These are phyloP conservation scores for Neurospora terricola DNA, from an alignment of 495 filamentous ascomycete species.

Conservation along the genomic window DNA sequence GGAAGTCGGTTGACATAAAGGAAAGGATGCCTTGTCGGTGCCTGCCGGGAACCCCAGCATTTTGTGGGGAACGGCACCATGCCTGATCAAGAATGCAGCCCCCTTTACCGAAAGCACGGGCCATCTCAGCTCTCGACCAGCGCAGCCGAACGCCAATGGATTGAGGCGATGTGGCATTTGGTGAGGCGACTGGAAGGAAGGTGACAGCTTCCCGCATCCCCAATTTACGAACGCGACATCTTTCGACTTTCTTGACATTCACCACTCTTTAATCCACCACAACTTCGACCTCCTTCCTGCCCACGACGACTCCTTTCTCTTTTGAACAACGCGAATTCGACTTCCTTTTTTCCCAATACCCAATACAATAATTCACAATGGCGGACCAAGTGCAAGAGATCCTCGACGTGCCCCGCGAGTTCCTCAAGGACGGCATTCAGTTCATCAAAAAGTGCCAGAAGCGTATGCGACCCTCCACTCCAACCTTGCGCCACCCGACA, in stretches of 20 bases:
- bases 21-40: not conserved
- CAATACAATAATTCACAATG: constrained; percentile 33
- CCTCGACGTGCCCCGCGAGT: constrained; percentile 72
- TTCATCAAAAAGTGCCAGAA: constrained; percentile 82
- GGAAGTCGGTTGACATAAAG: not conserved
- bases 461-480: constrained; percentile 41
- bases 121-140: not conserved
- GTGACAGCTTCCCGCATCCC: not conserved
- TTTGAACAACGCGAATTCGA: not conserved
- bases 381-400: constrained; percentile 72
- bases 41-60: not conserved
- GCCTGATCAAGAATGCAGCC: not conserved
- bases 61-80: not conserved
- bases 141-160: not conserved
- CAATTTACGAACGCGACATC: not conserved
- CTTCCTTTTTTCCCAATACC: not conserved
- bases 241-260: not conserved
- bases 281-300: not conserved
- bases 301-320: not conserved
- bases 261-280: not conserved
- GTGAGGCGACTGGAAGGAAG: not conserved
- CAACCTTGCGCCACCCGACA: not conserved
- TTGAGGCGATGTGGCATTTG: not conserved
- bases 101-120: not conserved
- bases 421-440: constrained; percentile 68